phyloP scores from a whole-genome alignment of 345 rosid species.

The Alliaria petiolata region DNA sequence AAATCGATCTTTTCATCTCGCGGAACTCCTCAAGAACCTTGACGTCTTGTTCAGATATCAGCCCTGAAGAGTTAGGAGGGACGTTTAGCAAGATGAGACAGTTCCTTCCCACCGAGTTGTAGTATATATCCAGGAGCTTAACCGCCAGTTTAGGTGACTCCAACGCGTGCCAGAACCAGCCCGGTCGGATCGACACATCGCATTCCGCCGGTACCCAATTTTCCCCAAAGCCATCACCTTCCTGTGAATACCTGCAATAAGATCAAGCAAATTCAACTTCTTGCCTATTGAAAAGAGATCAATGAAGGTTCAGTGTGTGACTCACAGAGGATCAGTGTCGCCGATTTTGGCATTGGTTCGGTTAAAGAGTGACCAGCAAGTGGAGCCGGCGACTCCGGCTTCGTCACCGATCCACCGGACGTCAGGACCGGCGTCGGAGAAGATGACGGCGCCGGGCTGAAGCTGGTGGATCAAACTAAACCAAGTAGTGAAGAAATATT shows the following conservation, averaged over 20 bases:
- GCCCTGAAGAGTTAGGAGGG: slow-evolving; percentile 85
- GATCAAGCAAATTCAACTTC: neutral
- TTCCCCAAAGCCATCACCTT: slow-evolving; percentile 63
- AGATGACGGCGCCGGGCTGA: slow-evolving; percentile 70
- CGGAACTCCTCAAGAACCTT: slow-evolving; percentile 64
- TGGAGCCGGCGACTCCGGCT: slow-evolving; percentile 58
- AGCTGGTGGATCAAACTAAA: slow-evolving; percentile 73
- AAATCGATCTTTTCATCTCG: slow-evolving; percentile 50
- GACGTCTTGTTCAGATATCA: slow-evolving; percentile 66
- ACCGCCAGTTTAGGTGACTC: slow-evolving; percentile 70
- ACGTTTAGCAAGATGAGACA: slow-evolving; percentile 70
- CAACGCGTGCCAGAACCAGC: slow-evolving; percentile 97
- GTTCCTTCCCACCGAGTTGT: slow-evolving; percentile 78
- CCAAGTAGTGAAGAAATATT: slow-evolving; percentile 74
- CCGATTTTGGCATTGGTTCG: slow-evolving; percentile 57
- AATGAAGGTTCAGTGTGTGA: neutral
- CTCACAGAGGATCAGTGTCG: slow-evolving; percentile 58
- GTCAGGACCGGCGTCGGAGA: slow-evolving; percentile 88
- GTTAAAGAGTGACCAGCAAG: slow-evolving; percentile 89
- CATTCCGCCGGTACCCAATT: slow-evolving; percentile 95
- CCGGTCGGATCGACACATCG: slow-evolving; percentile 83
- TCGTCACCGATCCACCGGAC: slow-evolving; percentile 84
- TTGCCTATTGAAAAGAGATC: neutral
- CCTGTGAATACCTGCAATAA: slow-evolving; percentile 49
- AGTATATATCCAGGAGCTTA: slow-evolving; percentile 71